Conservation (phyloP, 2,329 filamentous ascomycete species). For the Escovopsis sp. region DNA sequence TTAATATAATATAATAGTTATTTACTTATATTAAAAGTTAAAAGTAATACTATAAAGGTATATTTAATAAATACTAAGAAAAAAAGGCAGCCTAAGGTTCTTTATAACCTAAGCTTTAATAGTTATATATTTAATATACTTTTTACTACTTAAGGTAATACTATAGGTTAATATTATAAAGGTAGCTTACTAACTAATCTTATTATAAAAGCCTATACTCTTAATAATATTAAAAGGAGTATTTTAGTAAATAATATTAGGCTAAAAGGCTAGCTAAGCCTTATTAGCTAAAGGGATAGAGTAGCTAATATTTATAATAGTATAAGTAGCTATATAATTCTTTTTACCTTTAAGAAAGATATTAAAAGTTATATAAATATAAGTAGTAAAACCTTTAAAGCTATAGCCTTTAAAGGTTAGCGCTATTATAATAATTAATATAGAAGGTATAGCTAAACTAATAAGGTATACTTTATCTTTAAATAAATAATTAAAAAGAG, state of each 20-base stretch:
- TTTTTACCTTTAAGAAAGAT: no score
- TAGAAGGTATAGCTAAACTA: background rate
- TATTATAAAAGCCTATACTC: background rate
- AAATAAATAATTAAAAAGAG: background rate
- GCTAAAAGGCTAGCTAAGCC: background rate
- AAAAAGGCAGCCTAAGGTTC: background rate
- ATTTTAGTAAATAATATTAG: background rate
- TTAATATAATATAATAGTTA: background rate
- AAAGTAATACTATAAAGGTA: background rate
- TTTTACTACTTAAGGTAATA: background rate
- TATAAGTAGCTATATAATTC: no score
- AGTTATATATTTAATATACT: background rate
- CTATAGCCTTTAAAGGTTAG: no score
- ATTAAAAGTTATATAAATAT: no score
- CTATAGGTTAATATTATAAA: background rate
- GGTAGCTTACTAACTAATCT: background rate
- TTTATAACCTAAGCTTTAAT: background rate
- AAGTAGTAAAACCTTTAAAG: no score
- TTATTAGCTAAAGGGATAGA: slow-evolving; percentile 1
- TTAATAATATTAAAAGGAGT: background rate
- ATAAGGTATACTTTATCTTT: background rate
- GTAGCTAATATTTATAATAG: no score
- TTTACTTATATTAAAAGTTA: slow-evolving; percentile 1
- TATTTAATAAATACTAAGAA: background rate
- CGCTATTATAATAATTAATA: no score